Base-by-base conservation (phyloP, 345 rosid genomes). In the Boechera stricta region DNA sequence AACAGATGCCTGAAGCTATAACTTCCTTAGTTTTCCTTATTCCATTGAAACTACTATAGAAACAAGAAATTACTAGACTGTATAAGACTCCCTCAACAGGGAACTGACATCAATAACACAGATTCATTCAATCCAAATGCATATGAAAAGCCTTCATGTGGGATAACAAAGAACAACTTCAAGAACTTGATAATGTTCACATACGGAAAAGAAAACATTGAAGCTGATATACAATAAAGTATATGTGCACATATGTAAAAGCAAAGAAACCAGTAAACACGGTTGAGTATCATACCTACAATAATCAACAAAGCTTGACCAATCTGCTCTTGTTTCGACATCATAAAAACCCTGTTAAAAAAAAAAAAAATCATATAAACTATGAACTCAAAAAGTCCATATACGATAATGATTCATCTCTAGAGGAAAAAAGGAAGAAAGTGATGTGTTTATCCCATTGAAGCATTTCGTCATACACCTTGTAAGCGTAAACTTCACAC, bases 271-370 rank as follows among this genome's bases (percentile, higher is more conserved):
- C 42, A 67, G 28, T 36, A 71, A 29, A 64, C 26, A 77, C 18
- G 4, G 60, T 15, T 48, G 31, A 44, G 24, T 64, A 58, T 31
- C 80, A 78, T 87, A 93, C 98, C 93, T 71, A 84, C 97, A 91
- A 80, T 91, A 89, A 11, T 82, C 89, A 83, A 84, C 76, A 39
- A 88, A 88, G 28, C 62, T 81, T n/a, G 80, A 81, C 92, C 94
- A 94, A 74, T 94, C 93, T 56, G 81, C 94, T 73, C 82, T 84
- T 48, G 60, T 80, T 84, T 91, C 97, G 10, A 91, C 91, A 81
- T 86, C 85, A 82, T 75, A 77, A 79, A 87, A 89, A 10, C 65
- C 85, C 96, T 91, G 60, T 39, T 9, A 8, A 9, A 9, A 6
- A 35, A n/a, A 48, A 7, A n/a, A 5, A 49, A 28, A 49, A 28